Base-by-base conservation (phyloP, 176 grass and related monocot genomes). In the Zea luxurians region DNA sequence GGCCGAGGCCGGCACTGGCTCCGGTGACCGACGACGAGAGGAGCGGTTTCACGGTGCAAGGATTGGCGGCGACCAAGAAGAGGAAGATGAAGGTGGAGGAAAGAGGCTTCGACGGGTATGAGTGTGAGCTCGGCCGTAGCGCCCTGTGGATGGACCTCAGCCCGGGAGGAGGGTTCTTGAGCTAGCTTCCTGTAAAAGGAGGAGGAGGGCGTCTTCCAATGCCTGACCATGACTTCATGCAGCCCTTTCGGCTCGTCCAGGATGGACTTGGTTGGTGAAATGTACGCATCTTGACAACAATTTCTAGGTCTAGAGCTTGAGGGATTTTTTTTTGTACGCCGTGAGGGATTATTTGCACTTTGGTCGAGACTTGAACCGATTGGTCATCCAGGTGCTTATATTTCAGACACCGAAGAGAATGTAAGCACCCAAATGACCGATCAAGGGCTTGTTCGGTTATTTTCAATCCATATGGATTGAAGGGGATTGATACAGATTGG, bases 151-250 rank as follows among this genome's bases (percentile, higher is more conserved):
- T 71, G 74, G 89, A 85, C 16, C 76, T 81, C 40, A 85, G 73
- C n/a, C 83, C 78, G 38, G 88, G 85, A 48, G 27, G 27, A 27
- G 75, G 79, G 0, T 91, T 90, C 80, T 69, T 85, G 78, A 88
- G 71, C 68, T 88, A 88, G 71, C 68, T 88, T 90, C 81, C 78
- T 93, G 79, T 27, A 27, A 27, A 88, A 93, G 79, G 91, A 93
- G 37, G 88, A 90, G 40, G 76, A 78, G 0, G 85, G 85, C 7
- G 54, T 83, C 49, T 86, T 93, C 83, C 73, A 85, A 13, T 66
- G 79, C 0, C 72, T 90, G 73, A 78, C 54, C 37, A 75, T 1
- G 64, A 87, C 59, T 70, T 90, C 66, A 38, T 86, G 59, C 86
- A 63, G 44, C 78, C 85, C 27, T 73, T 71, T 93, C 2, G 81